Evolutionary conservation across 2,329 filamentous ascomycete genomes (phyloP).

Genomic region (Penicillium sp.): DNA sequence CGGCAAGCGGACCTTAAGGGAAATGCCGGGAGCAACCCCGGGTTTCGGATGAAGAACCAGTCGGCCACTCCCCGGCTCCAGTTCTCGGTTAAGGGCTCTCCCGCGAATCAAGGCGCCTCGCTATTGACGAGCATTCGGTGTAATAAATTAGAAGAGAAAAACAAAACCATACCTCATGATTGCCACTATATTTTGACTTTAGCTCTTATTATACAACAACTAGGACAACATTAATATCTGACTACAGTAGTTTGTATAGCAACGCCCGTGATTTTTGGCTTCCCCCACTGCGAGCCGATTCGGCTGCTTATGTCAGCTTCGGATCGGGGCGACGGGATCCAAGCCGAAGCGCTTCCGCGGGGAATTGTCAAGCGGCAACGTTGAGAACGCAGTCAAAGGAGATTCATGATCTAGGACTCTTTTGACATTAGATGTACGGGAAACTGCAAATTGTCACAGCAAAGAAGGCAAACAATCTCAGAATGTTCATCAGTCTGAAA

Average conservation of each 20-base stretch:
- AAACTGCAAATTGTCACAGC: too few relatives aligned
- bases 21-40: constrained; percentile 46
- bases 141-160: not conserved
- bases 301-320: constrained; percentile 29
- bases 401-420: too few relatives aligned
- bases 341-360: not conserved
- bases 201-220: constrained; percentile 2
- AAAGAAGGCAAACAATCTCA: too few relatives aligned
- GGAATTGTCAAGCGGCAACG: too few relatives aligned
- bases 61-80: constrained; percentile 33
- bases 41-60: constrained; percentile 30
- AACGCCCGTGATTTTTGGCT: not conserved
- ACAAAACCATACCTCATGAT: not conserved
- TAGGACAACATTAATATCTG: not conserved
- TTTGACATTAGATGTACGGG: too few relatives aligned
- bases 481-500: too few relatives aligned
- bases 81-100: constrained; percentile 42
- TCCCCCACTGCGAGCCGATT: constrained; percentile 16
- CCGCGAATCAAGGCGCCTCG: constrained; percentile 12
- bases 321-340: constrained; percentile 15
- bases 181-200: not conserved
- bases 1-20: constrained; percentile 29
- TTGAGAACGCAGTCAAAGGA: too few relatives aligned
- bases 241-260: not conserved
- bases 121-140: not conserved